Percentiles rank a stretch among this genome's conserved stretches.
Evolutionary conservation across 352 stramenopile genomes (phyloP).

Genomic region (Peronospora belbahrii): DNA sequence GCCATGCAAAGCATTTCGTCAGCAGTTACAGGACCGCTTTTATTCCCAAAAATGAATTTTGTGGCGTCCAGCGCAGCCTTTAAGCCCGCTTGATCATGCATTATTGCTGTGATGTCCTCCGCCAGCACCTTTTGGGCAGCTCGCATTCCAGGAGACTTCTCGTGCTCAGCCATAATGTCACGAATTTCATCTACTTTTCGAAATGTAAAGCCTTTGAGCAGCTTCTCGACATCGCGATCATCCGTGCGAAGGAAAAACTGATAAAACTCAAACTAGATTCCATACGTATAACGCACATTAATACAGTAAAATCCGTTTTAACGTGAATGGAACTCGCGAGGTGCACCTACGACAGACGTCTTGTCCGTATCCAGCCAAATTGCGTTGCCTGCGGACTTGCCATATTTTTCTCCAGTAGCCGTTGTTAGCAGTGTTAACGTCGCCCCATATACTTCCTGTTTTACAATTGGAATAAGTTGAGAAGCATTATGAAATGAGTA

Average conservation of each 20-base stretch:
- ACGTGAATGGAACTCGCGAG: neutral
- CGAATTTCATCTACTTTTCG: slow-evolving; percentile 90
- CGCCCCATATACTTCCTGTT: slow-evolving; percentile 86
- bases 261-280: slow-evolving; percentile 85
- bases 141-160: slow-evolving; percentile 73
- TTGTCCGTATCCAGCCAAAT: slow-evolving; percentile 95
- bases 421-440: slow-evolving; percentile 97
- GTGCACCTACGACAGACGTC: slow-evolving; percentile 90
- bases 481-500: neutral
- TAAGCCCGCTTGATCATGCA: slow-evolving; percentile 89
- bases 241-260: slow-evolving; percentile 87
- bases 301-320: slow-evolving; percentile 1
- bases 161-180: slow-evolving; percentile 75
- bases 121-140: slow-evolving; percentile 60
- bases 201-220: slow-evolving; percentile 98
- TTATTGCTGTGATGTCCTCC: slow-evolving; percentile 84
- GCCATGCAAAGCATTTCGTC: slow-evolving; percentile 65
- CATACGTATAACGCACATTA: slow-evolving; percentile 1
- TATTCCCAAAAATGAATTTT: slow-evolving; percentile 62
- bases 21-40: slow-evolving; percentile 45
- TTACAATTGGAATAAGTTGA: slow-evolving; percentile 1
- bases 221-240: slow-evolving; percentile 90
- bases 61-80: slow-evolving; percentile 52
- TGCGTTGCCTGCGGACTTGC: slow-evolving; percentile 97
- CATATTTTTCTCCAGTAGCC: slow-evolving; percentile 97